phyloP scores from a whole-genome alignment of 176 grass and related monocot genomes.

The Chrysopogon serrulatus region DNA sequence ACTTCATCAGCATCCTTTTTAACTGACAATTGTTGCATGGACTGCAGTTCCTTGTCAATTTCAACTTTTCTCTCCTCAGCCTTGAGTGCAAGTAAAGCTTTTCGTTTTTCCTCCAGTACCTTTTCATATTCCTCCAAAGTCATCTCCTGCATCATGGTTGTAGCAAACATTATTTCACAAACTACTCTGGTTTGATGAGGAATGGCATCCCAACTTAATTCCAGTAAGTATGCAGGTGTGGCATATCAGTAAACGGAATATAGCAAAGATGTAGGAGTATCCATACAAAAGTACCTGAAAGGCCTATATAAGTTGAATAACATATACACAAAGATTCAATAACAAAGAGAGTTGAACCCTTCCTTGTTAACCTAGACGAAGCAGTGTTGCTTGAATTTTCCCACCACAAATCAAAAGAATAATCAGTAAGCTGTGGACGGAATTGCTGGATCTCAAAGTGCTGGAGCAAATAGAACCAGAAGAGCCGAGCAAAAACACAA shows the following conservation, averaged over 20 bases:
- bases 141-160: slow-evolving; percentile 51
- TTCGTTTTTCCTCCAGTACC: slow-evolving; percentile 61
- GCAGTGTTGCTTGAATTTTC: too few relatives aligned
- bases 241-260: not conserved
- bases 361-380: too few relatives aligned
- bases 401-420: too few relatives aligned
- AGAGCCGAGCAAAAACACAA: too few relatives aligned
- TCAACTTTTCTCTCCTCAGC: slow-evolving; percentile 78
- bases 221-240: not conserved
- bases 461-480: too few relatives aligned
- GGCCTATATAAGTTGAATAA: not conserved
- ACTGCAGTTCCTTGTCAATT: slow-evolving; percentile 67
- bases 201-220: not conserved
- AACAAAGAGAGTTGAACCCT: too few relatives aligned
- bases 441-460: too few relatives aligned
- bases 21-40: slow-evolving; percentile 61
- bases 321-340: not conserved
- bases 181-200: not conserved
- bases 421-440: too few relatives aligned
- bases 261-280: not conserved
- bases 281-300: not conserved
- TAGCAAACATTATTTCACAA: not conserved
- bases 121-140: slow-evolving; percentile 96
- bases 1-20: slow-evolving; percentile 54
- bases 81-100: slow-evolving; percentile 54